Evolutionary conservation across 495 filamentous ascomycete species (phyloP).

Genomic region (Neurospora sp.): DNA sequence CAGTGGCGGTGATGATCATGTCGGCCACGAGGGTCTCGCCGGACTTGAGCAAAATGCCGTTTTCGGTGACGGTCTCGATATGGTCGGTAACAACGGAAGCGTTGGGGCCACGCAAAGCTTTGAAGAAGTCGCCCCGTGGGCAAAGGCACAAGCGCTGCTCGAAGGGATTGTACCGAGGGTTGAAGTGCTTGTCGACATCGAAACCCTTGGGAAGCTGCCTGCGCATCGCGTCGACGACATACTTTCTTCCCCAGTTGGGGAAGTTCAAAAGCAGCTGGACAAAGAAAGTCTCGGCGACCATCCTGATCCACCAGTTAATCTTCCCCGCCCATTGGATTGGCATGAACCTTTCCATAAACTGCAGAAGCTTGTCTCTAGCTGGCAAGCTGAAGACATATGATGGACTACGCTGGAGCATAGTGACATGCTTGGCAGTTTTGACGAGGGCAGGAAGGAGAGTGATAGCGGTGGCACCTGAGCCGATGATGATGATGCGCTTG

Average conservation of each 20-base stretch:
- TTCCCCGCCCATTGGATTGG: conserved; percentile 27
- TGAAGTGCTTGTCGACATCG: conserved; percentile 57
- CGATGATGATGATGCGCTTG: conserved; percentile 46
- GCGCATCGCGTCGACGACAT: conserved; percentile 34
- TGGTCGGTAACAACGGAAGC: conserved; percentile 56
- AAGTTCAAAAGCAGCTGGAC: conserved; percentile 28
- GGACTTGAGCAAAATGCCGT: conserved; percentile 46
- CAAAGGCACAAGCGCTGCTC: conserved; percentile 64
- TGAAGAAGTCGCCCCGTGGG: conserved; percentile 66
- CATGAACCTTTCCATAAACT: conserved; percentile 22
- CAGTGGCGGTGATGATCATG: conserved; percentile 69
- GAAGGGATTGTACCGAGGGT: conserved; percentile 60
- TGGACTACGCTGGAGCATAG: conserved; percentile 50
- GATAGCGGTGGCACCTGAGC: conserved; percentile 48
- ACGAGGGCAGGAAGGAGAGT: conserved; percentile 44
- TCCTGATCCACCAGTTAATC: conserved; percentile 26
- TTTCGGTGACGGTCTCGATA: conserved; percentile 52
- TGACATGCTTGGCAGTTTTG: conserved; percentile 38
- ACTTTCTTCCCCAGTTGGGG: conserved; percentile 37
- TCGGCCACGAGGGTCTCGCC: conserved; percentile 53
- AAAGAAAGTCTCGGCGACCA: conserved; percentile 21
- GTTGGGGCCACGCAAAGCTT: conserved; percentile 45
- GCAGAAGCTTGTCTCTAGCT: conserved; percentile 23
- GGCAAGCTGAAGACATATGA: conserved; percentile 47
- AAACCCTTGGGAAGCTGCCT: conserved; percentile 45